Conservation (phyloP, 352 stramenopile genomes). For the Pythium coloratum region DNA sequence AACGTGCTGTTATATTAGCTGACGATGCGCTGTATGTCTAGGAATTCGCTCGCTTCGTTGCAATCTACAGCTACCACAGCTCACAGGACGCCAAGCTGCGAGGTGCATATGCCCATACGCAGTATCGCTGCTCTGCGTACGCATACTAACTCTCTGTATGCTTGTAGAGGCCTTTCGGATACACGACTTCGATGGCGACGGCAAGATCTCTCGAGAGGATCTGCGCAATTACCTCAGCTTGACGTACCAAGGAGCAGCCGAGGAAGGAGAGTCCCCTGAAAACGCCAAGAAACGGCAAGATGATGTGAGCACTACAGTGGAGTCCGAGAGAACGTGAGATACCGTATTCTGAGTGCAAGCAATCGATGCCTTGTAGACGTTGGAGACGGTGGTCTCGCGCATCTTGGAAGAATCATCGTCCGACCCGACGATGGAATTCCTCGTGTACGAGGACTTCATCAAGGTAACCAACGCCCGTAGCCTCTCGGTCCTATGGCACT, state of each 20-base stretch:
- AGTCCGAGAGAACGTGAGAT: too few relatives aligned
- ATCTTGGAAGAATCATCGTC: conserved; percentile 60
- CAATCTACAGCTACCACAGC: conserved; percentile 63
- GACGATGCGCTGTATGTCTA: conserved; percentile 10
- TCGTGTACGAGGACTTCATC: conserved; percentile 63
- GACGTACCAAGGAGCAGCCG: conserved; percentile 35
- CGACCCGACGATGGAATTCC: conserved; percentile 41
- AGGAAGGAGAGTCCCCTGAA: conserved; percentile 25
- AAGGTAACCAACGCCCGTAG: conserved; percentile 31
- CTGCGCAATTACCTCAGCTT: conserved; percentile 47
- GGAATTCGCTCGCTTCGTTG: conserved; percentile 59
- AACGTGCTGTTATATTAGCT: conserved; percentile 6
- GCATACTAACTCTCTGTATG: background rate
- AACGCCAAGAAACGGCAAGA: conserved; percentile 29
- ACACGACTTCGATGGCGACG: conserved; percentile 72
- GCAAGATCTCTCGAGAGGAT: conserved; percentile 62
- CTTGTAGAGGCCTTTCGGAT: conserved; percentile 58
- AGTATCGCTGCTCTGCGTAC: background rate
- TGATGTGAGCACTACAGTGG: conserved; percentile 23
- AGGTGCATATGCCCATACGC: conserved; percentile 25
- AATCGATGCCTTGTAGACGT: conserved; percentile 21
- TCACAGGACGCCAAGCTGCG: conserved; percentile 47
- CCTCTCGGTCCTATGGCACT: background rate
- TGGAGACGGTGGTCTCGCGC: conserved; percentile 44
- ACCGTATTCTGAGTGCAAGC: background rate